phyloP scores from a whole-genome alignment of 1,284 basidiomycete species.

The Termitomyces sp. region DNA sequence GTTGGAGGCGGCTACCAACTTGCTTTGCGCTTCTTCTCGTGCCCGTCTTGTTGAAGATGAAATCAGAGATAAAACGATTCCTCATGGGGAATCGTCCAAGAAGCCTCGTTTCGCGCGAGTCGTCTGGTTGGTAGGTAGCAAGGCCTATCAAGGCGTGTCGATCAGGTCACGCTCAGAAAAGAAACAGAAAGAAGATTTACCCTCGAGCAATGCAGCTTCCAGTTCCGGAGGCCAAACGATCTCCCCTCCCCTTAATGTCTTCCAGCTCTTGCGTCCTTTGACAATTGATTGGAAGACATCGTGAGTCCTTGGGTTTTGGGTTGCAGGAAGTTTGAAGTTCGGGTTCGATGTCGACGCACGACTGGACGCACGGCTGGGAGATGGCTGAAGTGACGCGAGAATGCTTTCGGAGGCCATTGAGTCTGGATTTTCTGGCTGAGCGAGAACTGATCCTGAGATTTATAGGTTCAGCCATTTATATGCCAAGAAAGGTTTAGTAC shows the following conservation, averaged over 20 bases:
- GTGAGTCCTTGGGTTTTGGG: conserved; percentile 30
- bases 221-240: conserved; percentile 73
- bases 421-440: conserved; percentile 17
- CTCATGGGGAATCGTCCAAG: conserved; percentile 69
- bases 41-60: conserved; percentile 59
- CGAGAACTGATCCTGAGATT: conserved; percentile 17
- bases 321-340: conserved; percentile 21
- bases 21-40: conserved; percentile 64
- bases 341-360: conserved; percentile 17
- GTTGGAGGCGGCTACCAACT: conserved; percentile 69
- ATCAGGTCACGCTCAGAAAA: conserved; percentile 6
- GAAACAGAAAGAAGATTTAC: conserved; percentile 29
- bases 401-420: conserved; percentile 15
- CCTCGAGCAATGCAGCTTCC: conserved; percentile 70
- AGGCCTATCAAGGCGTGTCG: conserved; percentile 36
- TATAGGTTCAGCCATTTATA: conserved; percentile 25
- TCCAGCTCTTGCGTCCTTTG: conserved; percentile 67
- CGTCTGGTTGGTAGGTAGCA: conserved; percentile 62
- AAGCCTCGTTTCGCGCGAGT: conserved; percentile 62
- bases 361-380: conserved; percentile 15
- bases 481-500: conserved; percentile 20
- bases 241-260: conserved; percentile 64
- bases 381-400: conserved; percentile 14
- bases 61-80: conserved; percentile 69
- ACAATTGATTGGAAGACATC: conserved; percentile 62